phyloP scores from a whole-genome alignment of 2,329 filamentous ascomycete genomes.

The Penicillium sp. region DNA sequence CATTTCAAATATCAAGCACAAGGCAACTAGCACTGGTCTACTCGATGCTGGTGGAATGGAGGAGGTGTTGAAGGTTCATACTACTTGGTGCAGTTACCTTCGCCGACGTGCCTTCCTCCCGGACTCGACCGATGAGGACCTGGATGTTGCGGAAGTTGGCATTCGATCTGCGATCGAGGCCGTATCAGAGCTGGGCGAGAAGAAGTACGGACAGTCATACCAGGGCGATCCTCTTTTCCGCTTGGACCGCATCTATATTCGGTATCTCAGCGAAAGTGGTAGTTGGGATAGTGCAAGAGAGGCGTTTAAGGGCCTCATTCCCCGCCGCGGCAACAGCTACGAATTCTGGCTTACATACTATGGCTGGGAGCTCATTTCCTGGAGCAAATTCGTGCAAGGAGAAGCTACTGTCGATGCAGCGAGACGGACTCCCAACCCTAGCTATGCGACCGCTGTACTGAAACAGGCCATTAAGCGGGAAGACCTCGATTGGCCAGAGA shows the following conservation, averaged over 20 bases:
- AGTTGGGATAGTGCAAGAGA: conserved; percentile 76
- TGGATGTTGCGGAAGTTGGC: conserved; percentile 88
- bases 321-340: conserved; percentile 75
- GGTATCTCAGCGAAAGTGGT: conserved; percentile 83
- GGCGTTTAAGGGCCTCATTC: conserved; percentile 74
- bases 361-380: conserved; percentile 83
- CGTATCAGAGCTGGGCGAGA: conserved; percentile 76
- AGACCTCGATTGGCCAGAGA: conserved; percentile 56
- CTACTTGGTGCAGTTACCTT: conserved; percentile 92
- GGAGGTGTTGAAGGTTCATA: conserved; percentile 86
- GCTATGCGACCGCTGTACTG: conserved; percentile 75
- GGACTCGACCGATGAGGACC: conserved; percentile 76
- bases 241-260: conserved; percentile 88
- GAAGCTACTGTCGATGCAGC: conserved; percentile 58
- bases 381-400: conserved; percentile 60
- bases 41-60: conserved; percentile 85
- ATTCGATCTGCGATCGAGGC: conserved; percentile 85
- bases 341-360: conserved; percentile 96
- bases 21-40: conserved; percentile 82
- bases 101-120: conserved; percentile 80
- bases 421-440: conserved; percentile 67
- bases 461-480: conserved; percentile 67
- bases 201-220: conserved; percentile 75
- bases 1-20: conserved; percentile 89
- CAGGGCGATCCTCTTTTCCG: conserved; percentile 87